These are phyloP conservation scores for Eutrema heterophyllum DNA, from an alignment of 345 rosid species.

Conservation along the genomic window DNA sequence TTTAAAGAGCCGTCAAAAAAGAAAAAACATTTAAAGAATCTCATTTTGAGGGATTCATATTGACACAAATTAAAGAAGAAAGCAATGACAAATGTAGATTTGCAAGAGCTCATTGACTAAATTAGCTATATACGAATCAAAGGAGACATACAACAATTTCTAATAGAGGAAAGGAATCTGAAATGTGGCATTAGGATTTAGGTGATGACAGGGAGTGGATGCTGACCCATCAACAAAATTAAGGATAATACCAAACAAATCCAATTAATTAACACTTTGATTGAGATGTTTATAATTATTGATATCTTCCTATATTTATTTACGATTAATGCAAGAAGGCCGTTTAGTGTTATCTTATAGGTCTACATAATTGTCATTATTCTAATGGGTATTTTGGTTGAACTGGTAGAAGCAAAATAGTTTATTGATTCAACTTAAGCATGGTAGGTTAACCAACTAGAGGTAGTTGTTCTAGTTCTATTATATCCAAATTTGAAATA, in stretches of 20 bases:
- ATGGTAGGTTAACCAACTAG: conserved; percentile 22
- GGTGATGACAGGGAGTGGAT: conserved; percentile 93
- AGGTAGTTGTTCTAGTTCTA: conserved; percentile 12
- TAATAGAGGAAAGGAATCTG: conserved; percentile 62
- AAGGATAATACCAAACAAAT: conserved; percentile 81
- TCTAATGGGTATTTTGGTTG: conserved; percentile 49
- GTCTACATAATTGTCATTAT: conserved; percentile 28
- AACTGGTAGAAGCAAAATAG: conserved; percentile 27
- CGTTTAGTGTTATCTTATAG: conserved; percentile 24
- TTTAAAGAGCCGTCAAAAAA: not conserved
- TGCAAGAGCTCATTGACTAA: conserved; percentile 21
- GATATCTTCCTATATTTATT: not conserved
- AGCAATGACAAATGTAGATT: conserved; percentile 11
- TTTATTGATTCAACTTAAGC: conserved; percentile 32
- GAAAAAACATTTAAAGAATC: not conserved
- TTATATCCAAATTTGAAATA: not conserved
- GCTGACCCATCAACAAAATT: conserved; percentile 91
- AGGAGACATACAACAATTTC: conserved; percentile 17
- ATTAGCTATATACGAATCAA: conserved; percentile 20
- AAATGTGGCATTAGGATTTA: conserved; percentile 73
- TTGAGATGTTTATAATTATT: conserved; percentile 22
- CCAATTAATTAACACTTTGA: conserved; percentile 37
- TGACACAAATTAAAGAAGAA: conserved; percentile 8
- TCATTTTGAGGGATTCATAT: conserved; percentile 1
- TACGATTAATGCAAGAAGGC: conserved; percentile 21